Conservation (phyloP, 371 early-diverging fungal species). For the Nematocida displodere region DNA sequence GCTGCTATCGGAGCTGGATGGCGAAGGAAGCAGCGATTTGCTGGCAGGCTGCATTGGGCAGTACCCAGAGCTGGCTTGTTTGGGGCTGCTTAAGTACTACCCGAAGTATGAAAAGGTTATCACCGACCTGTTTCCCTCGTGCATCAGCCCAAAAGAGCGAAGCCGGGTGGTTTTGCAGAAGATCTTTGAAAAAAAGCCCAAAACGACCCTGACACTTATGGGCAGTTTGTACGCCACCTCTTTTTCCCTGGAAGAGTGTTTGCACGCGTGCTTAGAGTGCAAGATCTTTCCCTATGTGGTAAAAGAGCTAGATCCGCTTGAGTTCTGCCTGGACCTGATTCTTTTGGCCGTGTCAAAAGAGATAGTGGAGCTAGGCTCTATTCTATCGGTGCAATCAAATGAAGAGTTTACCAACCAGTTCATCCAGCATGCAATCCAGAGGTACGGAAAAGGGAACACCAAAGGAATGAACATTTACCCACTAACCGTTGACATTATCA, state of each 20-base stretch:
- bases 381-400: conserved; percentile 41
- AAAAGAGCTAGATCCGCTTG: conserved; percentile 42
- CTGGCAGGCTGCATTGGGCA: neutral
- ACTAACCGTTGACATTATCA: conserved; percentile 40
- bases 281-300: conserved; percentile 32
- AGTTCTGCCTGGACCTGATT: conserved; percentile 43
- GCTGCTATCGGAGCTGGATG: conserved; percentile 22
- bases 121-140: conserved; percentile 1
- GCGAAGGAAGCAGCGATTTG: conserved; percentile 3
- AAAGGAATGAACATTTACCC: conserved; percentile 43
- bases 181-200: conserved; percentile 42
- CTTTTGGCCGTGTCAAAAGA: conserved; percentile 29
- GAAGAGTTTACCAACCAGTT: conserved; percentile 47
- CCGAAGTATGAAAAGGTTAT: conserved; percentile 44
- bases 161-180: conserved; percentile 11
- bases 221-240: conserved; percentile 1
- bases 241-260: conserved; percentile 39
- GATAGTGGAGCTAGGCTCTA: conserved; percentile 27
- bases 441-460: conserved; percentile 45
- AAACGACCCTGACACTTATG: conserved; percentile 7
- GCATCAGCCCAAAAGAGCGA: neutral
- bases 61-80: conserved; percentile 19
- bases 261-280: conserved; percentile 31
- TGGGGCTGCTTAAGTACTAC: neutral
- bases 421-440: conserved; percentile 24